Base-by-base conservation (phyloP, 441 rosid genomes). In the Arabidopsis hybrid region DNA sequence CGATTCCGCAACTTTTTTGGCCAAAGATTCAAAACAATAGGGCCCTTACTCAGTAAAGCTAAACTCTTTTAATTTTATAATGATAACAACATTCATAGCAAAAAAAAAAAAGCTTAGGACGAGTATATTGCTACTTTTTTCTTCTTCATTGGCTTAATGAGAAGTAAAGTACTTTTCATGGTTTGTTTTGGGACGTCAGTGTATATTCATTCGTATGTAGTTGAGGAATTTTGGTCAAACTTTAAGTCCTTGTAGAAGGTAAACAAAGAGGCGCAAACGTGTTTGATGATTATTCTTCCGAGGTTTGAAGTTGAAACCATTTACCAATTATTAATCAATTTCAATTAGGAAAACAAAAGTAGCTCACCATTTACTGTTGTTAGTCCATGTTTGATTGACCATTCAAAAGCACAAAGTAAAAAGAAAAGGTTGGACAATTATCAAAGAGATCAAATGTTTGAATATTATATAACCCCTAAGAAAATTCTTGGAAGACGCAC, bases 301-400 rank as follows among this genome's bases (percentile, higher is more conserved):
- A 69, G 31, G 79, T 75, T 69, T 21, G 60, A 62, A 63, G 0
- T 7, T 31, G 12, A 59, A 18, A 59, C 55, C 47, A 29, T 9
- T 63, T 56, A 32, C 12, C 10, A 64, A 32, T 47, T 7, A 64
- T 21, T 38, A 40, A 63, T 26, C 58, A 1, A 7, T 46, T 56
- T 26, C 2, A 38, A 9, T 32, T 2, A 18, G 45, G 34, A 58
- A 56, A 65, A 13, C 12, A 34, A 58, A 71, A 71, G 69, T 61
- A 71, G 60, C 68, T 26, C 75, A 65, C 67, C 72, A 11, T 77
- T 42, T 3, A 1, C 76, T 77, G 55, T 71, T 71, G 62, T 43
- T 77, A 77, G 80, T 77, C 80, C 68, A 65, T 65, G 64, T 2
- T 65, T 43, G 68, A 3, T 65, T 77, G 80, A 77, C 76, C 72